phyloP scores from a whole-genome alignment of 2,329 filamentous ascomycete genomes.

The Xylogone sp. region DNA sequence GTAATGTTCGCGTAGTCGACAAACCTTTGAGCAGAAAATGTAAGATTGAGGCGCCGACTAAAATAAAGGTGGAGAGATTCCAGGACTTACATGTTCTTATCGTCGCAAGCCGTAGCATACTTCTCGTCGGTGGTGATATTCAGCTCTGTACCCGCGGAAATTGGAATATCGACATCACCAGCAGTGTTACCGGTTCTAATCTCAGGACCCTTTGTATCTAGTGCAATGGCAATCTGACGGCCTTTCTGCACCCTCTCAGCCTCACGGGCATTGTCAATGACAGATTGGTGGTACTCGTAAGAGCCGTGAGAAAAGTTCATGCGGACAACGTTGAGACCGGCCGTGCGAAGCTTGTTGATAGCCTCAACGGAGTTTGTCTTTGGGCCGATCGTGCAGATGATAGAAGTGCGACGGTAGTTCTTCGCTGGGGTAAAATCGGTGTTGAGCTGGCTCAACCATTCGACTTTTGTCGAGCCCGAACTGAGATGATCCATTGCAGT shows the following conservation, averaged over 20 bases:
- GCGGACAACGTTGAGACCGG: constrained; percentile 95
- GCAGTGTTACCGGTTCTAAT: constrained; percentile 78
- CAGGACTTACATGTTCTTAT: constrained; percentile 80
- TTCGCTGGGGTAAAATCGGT: constrained; percentile 82
- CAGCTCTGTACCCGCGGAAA: constrained; percentile 76
- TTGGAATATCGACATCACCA: constrained; percentile 71
- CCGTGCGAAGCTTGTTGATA: constrained; percentile 88
- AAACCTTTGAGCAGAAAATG: constrained; percentile 53
- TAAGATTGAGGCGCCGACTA: constrained; percentile 6
- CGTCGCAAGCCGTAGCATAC: constrained; percentile 79
- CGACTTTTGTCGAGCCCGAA: constrained; percentile 66
- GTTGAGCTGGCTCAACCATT: constrained; percentile 70
- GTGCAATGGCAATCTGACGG: constrained; percentile 90
- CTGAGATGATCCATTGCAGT: constrained; percentile 84
- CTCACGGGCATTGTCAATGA: constrained; percentile 91
- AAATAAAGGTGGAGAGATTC: background rate
- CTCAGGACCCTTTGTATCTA: constrained; percentile 80
- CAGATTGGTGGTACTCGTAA: constrained; percentile 97
- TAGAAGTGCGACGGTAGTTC: constrained; percentile 94
- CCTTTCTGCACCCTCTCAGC: constrained; percentile 76
- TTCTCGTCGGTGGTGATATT: constrained; percentile 97
- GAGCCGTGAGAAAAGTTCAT: constrained; percentile 99
- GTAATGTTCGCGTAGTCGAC: constrained; percentile 99
- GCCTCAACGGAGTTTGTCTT: constrained; percentile 98
- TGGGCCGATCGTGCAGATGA: constrained; percentile 98